Evolutionary conservation across 1,284 basidiomycete species (phyloP).

Genomic region (Ganoderma meredithae): DNA sequence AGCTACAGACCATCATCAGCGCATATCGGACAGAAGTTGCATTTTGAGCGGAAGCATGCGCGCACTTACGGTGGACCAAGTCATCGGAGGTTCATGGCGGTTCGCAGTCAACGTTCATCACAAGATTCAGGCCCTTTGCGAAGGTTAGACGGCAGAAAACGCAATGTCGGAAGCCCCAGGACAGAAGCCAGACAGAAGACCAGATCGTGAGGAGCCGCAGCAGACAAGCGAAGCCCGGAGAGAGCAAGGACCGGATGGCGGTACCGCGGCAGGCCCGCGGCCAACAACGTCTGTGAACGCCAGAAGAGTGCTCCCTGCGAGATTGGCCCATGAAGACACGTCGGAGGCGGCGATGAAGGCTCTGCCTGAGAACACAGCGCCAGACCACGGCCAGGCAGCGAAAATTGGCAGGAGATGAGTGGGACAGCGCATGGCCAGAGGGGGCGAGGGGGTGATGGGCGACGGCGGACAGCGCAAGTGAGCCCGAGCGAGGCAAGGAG

Average conservation of each 20-base stretch:
- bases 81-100: neutral
- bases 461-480: neutral
- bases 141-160: constrained; percentile 22
- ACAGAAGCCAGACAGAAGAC: neutral
- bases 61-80: neutral
- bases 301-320: neutral
- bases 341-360: constrained; percentile 6
- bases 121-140: constrained; percentile 6
- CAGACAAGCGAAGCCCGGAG: constrained; percentile 8
- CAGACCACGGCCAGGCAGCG: neutral
- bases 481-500: neutral
- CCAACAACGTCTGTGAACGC: constrained; percentile 12
- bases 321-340: neutral
- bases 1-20: neutral
- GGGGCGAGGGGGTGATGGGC: neutral
- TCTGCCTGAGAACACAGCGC: neutral
- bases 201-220: constrained; percentile 5
- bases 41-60: neutral
- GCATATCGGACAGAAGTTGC: neutral
- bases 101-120: constrained; percentile 16
- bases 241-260: constrained; percentile 15
- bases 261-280: constrained; percentile 17
- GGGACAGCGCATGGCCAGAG: neutral
- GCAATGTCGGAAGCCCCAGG: constrained; percentile 2
- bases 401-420: constrained; percentile 1